Base-by-base conservation (phyloP, 108 stramenopile species). In the Aurantiochytrium sp. region DNA sequence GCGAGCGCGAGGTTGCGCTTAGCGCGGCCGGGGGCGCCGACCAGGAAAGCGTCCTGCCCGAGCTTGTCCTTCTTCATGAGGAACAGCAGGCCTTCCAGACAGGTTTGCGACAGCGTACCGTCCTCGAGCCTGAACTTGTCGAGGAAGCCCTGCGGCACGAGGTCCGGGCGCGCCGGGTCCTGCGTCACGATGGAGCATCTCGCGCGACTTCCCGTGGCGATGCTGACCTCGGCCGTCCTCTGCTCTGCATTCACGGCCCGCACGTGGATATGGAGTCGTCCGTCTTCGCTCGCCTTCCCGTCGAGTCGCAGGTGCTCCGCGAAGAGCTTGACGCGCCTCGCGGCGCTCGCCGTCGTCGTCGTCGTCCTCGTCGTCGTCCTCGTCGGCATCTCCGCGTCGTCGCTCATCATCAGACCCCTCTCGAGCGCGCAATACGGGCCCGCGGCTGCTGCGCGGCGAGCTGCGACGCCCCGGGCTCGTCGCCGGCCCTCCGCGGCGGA, bases 1-100 rank as follows among this genome's bases (percentile, higher is more conserved):
- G 91, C 68, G 12, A 96, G 34, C n/a, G 91, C 89, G 17, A 96
- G 92, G 86, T 54, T n/a, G 4, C 89, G 86, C 27, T 54, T 86
- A 22, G 90, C 90, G n/a, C 92, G 86, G 37, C 87, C 87, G 12
- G 95, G 94, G 36, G 93, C 88, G 30, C 95, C 95, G 30, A 97
- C 42, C 37, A 97, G 87, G 0, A 95, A 89, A 48, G 94, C 89
- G 88, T 97, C 95, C 87, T 97, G 96, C 30, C 85, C 59, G 39
- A 96, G 48, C 17, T 90, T 86, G 89, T 97, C 96, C 89, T 97
- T 97, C 69, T 94, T 81, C 73, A 81, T 81, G n/a, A 81, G 39
- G 45, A 81, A 81, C 6, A 81, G 73, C 6, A 81, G 86, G 12
- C 42, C 73, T 41, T 48, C 45, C 12, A 81, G 73, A 24, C 73